Conservation (phyloP, 345 rosid genomes). For the Eucalyptus pauciflora region DNA sequence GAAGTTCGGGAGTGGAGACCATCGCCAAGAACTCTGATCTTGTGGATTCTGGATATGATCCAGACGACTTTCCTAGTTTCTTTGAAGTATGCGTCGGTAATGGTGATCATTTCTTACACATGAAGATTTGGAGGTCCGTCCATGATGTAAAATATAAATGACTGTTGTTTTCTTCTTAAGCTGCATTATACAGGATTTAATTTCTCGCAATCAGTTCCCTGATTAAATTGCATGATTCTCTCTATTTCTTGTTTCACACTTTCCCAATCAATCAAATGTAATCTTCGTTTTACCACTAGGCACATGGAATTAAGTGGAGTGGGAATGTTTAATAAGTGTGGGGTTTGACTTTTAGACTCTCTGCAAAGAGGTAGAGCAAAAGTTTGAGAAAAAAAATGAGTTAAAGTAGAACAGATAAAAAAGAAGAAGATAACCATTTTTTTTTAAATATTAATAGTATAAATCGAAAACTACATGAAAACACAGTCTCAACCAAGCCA, state of each 20-base stretch:
- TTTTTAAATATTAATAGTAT: not conserved
- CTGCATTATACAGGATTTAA: not conserved
- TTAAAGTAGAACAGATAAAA: rapidly evolving
- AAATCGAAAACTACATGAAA: not conserved
- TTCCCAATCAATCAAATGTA: rapidly evolving
- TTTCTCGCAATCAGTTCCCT: not conserved
- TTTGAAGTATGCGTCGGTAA: rapidly evolving
- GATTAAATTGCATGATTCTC: not conserved
- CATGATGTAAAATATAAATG: not conserved
- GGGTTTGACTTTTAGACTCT: not conserved
- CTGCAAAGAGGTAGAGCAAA: rapidly evolving
- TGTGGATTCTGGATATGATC: too few species aligned
- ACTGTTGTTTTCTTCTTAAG: too few species aligned
- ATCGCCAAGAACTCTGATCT: not conserved
- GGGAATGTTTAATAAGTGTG: not conserved
- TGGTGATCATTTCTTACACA: not conserved
- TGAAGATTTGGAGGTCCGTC: not conserved
- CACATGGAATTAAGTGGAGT: too few species aligned
- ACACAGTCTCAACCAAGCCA: not conserved
- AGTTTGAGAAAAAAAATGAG: not conserved
- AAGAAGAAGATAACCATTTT: not conserved
- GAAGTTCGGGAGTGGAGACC: not conserved
- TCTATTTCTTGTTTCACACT: not conserved
- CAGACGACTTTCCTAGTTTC: not conserved
- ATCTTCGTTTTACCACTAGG: too few species aligned